Evolutionary conservation across 1,284 basidiomycete genomes (phyloP), one percentile per base, ranked within the genome.

Genomic region (Apiotrichum gracile): DNA sequence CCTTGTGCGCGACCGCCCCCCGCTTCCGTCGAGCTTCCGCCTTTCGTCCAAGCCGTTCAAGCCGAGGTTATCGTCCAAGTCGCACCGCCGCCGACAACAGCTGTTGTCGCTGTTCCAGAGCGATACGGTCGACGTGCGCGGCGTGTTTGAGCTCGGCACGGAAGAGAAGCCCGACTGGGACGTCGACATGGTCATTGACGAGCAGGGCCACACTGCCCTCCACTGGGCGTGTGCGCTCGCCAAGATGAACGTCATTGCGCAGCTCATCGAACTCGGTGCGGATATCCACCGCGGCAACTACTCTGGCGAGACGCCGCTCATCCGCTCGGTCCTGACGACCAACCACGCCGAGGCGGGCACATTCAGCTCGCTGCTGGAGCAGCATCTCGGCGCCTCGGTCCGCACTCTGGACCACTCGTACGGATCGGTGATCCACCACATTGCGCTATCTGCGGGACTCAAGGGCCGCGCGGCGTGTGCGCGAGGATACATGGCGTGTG

Each of bases 221-320:
- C 96, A 99, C 72, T 83, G 97, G 69, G 93, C 96, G 1, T 85
- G 91, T 7, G 89, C 91, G 34, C 80, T 97, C 40, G 91, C 85
- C 3, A 82, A 87, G 24, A 78, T 83, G 51, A 75, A 79, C 17
- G 83, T 82, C 24, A 82, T 88, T 16, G 81, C 83, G 38, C 83
- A 84, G 35, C 81, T 91, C 49, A 80, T 88, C 57, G 77, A 76
- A 10, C 78, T 80, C 35, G 89, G 90, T 26, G 88, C 91, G 3
- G 92, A 97, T 68, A 79, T 90, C 19, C 82, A 90, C 62, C 82
- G 89, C 25, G 92, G 92, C 3, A 98, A 98, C 75, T 87, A 87
- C 68, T 83, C 86, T 7, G 94, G 96, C 47, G 94, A 99, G 75
- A 97, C 94, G 0, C 85, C 96, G 2, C 82, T 99, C 24, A 91